phyloP scores from a whole-genome alignment of 1,284 basidiomycete genomes.

The Tausonia pullulans region DNA sequence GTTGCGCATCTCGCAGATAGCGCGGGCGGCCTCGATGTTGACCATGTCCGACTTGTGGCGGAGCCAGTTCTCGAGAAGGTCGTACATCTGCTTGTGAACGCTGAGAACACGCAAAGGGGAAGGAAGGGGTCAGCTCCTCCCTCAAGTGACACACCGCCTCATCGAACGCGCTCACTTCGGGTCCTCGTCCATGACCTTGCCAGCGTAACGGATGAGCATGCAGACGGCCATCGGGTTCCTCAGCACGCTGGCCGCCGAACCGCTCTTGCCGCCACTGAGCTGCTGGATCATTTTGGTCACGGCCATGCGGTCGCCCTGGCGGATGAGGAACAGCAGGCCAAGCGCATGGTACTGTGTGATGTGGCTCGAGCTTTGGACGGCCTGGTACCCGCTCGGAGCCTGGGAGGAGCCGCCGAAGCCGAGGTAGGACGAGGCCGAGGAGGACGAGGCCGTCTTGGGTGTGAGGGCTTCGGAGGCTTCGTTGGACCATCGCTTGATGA shows the following conservation, averaged over 20 bases:
- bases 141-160: not conserved
- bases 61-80: slow-evolving; percentile 87
- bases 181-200: slow-evolving; percentile 97
- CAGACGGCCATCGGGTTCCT: slow-evolving; percentile 98
- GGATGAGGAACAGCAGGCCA: slow-evolving; percentile 85
- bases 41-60: slow-evolving; percentile 99
- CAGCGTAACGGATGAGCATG: slow-evolving; percentile 96
- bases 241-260: slow-evolving; percentile 65
- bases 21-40: slow-evolving; percentile 95
- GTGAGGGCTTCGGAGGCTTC: slow-evolving; percentile 95
- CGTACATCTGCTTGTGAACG: slow-evolving; percentile 82
- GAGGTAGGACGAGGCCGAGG: slow-evolving; percentile 40
- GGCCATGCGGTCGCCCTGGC: slow-evolving; percentile 97
- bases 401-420: slow-evolving; percentile 48
- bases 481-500: slow-evolving; percentile 96
- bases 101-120: slow-evolving; percentile 37
- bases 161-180: slow-evolving; percentile 61
- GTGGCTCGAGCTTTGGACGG: slow-evolving; percentile 74
- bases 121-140: not conserved
- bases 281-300: slow-evolving; percentile 99
- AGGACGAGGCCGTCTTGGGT: slow-evolving; percentile 61
- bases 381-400: slow-evolving; percentile 47
- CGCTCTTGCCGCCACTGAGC: slow-evolving; percentile 61
- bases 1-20: slow-evolving; percentile 90
- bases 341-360: slow-evolving; percentile 97